Evolutionary conservation across 2,329 filamentous ascomycete genomes (phyloP).

Genomic region (Talaromyces funiculosus): DNA sequence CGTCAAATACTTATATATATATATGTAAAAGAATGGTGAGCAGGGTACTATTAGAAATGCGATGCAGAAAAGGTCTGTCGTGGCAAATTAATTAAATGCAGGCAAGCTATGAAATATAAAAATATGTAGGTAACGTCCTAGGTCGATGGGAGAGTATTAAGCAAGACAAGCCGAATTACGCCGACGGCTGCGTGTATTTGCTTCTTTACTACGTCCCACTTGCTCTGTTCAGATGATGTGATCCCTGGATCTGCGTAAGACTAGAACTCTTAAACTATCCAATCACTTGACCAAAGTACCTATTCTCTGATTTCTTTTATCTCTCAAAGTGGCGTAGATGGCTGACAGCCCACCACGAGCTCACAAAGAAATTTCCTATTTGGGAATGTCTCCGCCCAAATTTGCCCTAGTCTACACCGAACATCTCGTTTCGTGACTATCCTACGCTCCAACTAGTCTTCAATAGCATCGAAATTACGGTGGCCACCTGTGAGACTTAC

Average conservation of each 20-base stretch:
- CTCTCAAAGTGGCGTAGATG: not conserved
- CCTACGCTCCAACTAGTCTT: not conserved
- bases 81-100: not conserved
- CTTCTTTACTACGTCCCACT: not conserved
- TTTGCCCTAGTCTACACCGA: not conserved
- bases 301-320: not conserved
- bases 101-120: not conserved
- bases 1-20: not conserved
- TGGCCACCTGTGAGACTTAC: not conserved
- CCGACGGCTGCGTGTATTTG: not conserved
- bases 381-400: not conserved
- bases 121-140: not conserved
- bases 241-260: not conserved
- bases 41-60: not conserved
- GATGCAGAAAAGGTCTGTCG: not conserved
- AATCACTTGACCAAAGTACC: not conserved
- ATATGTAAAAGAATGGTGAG: not conserved
- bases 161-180: not conserved
- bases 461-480: not conserved
- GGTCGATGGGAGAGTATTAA: not conserved
- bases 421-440: not conserved
- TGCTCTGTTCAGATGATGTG: not conserved
- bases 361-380: not conserved
- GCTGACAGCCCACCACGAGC: not conserved
- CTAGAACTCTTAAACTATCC: not conserved